Conservation (phyloP, 2,329 filamentous ascomycete genomes). For the Microthyrium microscopicum region DNA sequence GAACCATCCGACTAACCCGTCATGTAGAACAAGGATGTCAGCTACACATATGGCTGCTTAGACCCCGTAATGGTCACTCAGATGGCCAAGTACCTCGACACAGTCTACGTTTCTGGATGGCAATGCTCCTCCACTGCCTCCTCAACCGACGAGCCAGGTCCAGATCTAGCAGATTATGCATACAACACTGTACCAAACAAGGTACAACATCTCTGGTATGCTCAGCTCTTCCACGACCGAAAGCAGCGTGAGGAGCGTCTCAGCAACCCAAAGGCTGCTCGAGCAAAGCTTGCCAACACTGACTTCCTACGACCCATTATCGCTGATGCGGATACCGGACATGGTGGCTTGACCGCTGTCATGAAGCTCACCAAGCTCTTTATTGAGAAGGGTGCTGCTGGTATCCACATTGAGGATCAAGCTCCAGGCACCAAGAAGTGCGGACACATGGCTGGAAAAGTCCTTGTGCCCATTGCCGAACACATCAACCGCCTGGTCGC, state of each 20-base stretch:
- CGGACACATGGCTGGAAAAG: conserved; percentile 98
- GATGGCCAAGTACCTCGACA: conserved; percentile 98
- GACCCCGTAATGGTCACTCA: conserved; percentile 98
- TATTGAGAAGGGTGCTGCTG: conserved; percentile 86
- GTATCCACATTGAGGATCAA: conserved; percentile 98
- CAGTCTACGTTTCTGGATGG: conserved; percentile 97
- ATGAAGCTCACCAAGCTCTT: conserved; percentile 99
- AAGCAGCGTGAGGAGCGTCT: conserved; percentile 95
- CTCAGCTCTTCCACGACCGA: conserved; percentile 97
- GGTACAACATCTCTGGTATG: conserved; percentile 93
- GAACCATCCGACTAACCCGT: conserved; percentile 8
- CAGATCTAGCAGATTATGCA: conserved; percentile 95
- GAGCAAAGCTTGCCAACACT: conserved; percentile 57
- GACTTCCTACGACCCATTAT: conserved; percentile 95
- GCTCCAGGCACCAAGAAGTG: conserved; percentile 98
- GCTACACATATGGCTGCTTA: conserved; percentile 91
- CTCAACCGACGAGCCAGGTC: conserved; percentile 84
- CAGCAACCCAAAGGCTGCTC: conserved; percentile 54
- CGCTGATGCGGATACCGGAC: conserved; percentile 91
- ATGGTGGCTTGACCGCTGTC: conserved; percentile 91
- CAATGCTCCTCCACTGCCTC: conserved; percentile 95
- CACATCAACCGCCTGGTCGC: conserved; percentile 96
- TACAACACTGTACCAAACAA: conserved; percentile 93
- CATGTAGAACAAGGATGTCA: conserved; percentile 58
- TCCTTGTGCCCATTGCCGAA: conserved; percentile 88